Percentiles rank a stretch among this genome's conserved stretches.
Evolutionary conservation across 257 asterid species (phyloP).

Genomic region (Primulina eburnea): DNA sequence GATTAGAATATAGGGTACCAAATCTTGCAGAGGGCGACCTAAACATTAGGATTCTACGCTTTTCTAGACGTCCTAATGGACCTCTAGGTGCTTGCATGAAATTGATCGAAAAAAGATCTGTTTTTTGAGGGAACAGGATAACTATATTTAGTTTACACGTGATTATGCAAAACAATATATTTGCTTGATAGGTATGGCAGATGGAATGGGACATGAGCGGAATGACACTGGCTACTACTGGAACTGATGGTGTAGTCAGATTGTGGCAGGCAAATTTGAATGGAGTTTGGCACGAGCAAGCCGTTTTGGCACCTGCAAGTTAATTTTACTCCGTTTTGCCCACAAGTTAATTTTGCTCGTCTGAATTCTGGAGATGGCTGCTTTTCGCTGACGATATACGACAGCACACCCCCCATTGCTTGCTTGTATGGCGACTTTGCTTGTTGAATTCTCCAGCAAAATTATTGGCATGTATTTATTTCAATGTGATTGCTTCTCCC

Average conservation of each 20-base stretch:
- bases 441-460: background rate
- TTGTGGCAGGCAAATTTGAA: constrained; percentile 83
- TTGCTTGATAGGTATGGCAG: constrained; percentile 61
- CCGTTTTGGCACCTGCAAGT: constrained; percentile 49
- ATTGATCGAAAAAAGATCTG: background rate
- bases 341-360: background rate
- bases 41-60: background rate
- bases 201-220: constrained; percentile 99
- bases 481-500: background rate
- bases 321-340: constrained; percentile 17
- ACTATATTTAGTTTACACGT: no score
- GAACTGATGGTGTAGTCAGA: constrained; percentile 67
- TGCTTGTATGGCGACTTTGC: background rate
- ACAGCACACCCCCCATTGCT: background rate
- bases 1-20: background rate
- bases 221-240: constrained; percentile 85
- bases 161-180: background rate
- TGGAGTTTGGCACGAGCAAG: constrained; percentile 83
- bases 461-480: no score
- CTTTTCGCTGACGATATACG: background rate
- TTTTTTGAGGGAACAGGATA: background rate
- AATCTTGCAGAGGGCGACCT: background rate
- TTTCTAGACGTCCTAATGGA: background rate
- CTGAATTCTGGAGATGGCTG: background rate
- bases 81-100: background rate